Conservation (phyloP, 2,329 filamentous ascomycete genomes). For the Hypoxylon sp. region DNA sequence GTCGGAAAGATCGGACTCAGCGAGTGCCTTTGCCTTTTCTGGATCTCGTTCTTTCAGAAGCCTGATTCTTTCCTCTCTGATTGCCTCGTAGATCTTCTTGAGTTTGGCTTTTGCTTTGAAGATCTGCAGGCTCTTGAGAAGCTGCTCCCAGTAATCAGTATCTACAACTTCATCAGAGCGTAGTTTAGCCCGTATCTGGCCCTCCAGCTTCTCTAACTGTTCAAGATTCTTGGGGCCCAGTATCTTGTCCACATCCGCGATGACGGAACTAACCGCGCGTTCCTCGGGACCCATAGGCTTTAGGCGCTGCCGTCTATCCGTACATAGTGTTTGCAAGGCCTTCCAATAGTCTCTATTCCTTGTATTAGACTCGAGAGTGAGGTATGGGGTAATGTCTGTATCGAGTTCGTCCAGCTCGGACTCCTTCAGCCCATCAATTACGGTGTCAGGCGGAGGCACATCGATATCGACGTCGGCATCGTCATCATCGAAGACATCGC, state of each 20-base stretch:
- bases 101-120: conserved; percentile 94
- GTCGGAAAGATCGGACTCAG: conserved; percentile 58
- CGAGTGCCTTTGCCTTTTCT: conserved; percentile 70
- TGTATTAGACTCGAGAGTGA: conserved; percentile 82
- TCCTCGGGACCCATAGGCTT: conserved; percentile 74
- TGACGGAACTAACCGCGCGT: conserved; percentile 84
- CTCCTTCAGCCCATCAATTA: conserved; percentile 80
- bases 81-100: conserved; percentile 80
- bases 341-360: conserved; percentile 93
- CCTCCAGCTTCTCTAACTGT: conserved; percentile 88
- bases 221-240: conserved; percentile 87
- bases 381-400: conserved; percentile 84
- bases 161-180: conserved; percentile 92
- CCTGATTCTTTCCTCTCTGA: conserved; percentile 78
- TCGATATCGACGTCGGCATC: conserved; percentile 80
- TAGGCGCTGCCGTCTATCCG: conserved; percentile 78
- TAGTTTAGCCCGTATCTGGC: conserved; percentile 88
- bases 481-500: conserved; percentile 88
- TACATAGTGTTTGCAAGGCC: conserved; percentile 87
- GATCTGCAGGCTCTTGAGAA: conserved; percentile 85
- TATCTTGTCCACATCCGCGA: conserved; percentile 89
- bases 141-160: conserved; percentile 96
- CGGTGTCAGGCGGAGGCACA: conserved; percentile 82
- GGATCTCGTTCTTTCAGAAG: conserved; percentile 76
- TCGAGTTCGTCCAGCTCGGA: conserved; percentile 81